Percentiles rank a stretch among this genome's conserved stretches.
These are phyloP conservation scores for Saccharomycopsis crataegensis DNA, from an alignment of 1,139 yeast species.

Conservation along the genomic window DNA sequence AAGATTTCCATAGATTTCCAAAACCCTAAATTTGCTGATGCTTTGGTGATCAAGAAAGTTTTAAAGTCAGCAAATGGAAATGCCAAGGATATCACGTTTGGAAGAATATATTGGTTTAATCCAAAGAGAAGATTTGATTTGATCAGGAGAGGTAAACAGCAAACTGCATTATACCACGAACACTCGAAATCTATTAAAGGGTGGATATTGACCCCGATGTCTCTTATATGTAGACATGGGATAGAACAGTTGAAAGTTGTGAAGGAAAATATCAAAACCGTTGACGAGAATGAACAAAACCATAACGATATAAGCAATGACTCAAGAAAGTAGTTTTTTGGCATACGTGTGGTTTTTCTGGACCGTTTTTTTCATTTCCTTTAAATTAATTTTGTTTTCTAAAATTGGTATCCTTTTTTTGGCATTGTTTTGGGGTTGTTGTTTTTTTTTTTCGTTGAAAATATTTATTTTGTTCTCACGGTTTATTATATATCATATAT, in stretches of 20 bases:
- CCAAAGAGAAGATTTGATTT: conserved; percentile 10
- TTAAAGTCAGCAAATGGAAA: background rate
- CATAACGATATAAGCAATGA: conserved; percentile 30
- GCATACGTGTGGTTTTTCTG: background rate
- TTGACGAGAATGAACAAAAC: conserved; percentile 40
- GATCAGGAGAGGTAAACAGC: conserved; percentile 3
- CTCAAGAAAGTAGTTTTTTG: background rate
- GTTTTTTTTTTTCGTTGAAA: too few species aligned
- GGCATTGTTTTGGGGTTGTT: too few species aligned
- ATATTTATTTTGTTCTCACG: too few species aligned
- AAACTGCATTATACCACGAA: background rate
- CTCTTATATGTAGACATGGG: conserved; percentile 26
- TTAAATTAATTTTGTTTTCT: too few species aligned
- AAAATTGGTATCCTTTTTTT: too few species aligned
- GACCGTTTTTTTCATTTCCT: background rate
- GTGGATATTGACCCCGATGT: conserved; percentile 2
- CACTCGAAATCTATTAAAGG: background rate
- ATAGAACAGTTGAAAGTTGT: conserved; percentile 34
- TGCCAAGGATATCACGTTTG: conserved; percentile 1
- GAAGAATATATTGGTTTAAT: conserved; percentile 17
- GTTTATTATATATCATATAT: too few species aligned
- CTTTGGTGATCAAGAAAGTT: conserved; percentile 2
- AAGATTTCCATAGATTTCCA: conserved; percentile 4
- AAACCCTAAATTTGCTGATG: background rate
- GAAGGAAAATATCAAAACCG: conserved; percentile 43